Evolutionary conservation across 495 filamentous ascomycete species (phyloP).

Genomic region (Alectoria sarmentosa): DNA sequence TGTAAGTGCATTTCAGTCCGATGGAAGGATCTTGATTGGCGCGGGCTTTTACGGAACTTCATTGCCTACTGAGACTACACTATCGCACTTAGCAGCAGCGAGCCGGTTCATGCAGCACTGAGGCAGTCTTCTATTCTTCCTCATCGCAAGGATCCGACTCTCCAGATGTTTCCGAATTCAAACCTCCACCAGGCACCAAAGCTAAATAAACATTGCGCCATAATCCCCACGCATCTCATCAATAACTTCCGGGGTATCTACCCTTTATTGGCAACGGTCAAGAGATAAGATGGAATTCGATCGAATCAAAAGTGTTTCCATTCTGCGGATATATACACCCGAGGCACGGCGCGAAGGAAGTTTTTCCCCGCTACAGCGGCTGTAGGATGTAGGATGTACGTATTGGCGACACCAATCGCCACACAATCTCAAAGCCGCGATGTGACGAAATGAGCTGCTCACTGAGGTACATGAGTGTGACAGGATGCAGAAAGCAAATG

Average conservation of each 20-base stretch:
- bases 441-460: no score
- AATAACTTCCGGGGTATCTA: background rate
- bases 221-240: background rate
- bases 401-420: constrained; percentile 7
- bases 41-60: no score
- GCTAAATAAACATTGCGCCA: background rate
- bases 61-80: no score
- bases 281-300: background rate
- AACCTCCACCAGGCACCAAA: background rate
- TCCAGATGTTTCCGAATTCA: background rate
- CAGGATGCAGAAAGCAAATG: no score
- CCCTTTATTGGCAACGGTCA: background rate
- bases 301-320: background rate
- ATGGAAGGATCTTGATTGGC: background rate
- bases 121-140: background rate
- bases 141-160: background rate
- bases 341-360: background rate
- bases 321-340: background rate
- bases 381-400: no score
- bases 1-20: background rate
- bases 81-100: background rate
- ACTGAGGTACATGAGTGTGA: no score
- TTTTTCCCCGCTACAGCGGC: background rate
- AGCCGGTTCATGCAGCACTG: background rate
- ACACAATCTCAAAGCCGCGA: background rate